A percentile compares a stretch with the other conserved stretches of the same genome.
phyloP scores from a whole-genome alignment of 352 stramenopile species.

The Globisporangium heterothallicum region DNA sequence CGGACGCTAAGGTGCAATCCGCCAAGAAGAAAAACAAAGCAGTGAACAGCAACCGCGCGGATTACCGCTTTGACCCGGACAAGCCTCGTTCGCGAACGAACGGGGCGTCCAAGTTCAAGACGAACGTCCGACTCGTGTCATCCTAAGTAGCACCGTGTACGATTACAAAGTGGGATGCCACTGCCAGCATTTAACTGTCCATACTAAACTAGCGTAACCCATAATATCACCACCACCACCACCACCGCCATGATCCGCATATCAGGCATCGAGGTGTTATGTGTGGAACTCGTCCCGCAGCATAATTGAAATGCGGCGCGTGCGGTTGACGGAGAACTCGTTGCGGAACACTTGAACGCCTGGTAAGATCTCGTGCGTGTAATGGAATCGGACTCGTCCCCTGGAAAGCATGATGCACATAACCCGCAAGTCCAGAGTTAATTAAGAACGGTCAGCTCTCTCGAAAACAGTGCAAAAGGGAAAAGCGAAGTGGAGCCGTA shows the following conservation, averaged over 20 bases:
- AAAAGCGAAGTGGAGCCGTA: conserved; percentile 19
- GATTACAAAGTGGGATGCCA: too few relatives aligned
- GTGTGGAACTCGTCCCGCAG: conserved; percentile 59
- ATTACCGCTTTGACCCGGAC: conserved; percentile 66
- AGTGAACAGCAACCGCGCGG: conserved; percentile 75
- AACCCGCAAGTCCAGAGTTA: too few relatives aligned
- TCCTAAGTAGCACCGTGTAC: conserved; percentile 14
- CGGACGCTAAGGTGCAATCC: conserved; percentile 54
- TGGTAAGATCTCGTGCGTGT: conserved; percentile 82
- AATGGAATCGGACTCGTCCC: conserved; percentile 75
- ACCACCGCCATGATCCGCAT: neutral
- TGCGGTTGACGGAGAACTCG: conserved; percentile 56
- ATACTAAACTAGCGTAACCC: neutral
- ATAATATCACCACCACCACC: neutral
- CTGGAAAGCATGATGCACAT: conserved; percentile 14
- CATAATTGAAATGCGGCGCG: conserved; percentile 82
- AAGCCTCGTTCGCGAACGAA: conserved; percentile 45
- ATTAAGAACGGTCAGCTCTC: too few relatives aligned
- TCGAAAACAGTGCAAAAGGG: too few relatives aligned
- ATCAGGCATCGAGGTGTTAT: conserved; percentile 12
- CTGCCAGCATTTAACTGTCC: conserved; percentile 1
- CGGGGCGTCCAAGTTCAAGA: conserved; percentile 49
- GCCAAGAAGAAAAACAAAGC: conserved; percentile 59
- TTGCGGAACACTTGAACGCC: conserved; percentile 50
- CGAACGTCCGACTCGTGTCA: conserved; percentile 58